Conservation (phyloP, 2,329 filamentous ascomycete species). For the Hypoxylon sp. region DNA sequence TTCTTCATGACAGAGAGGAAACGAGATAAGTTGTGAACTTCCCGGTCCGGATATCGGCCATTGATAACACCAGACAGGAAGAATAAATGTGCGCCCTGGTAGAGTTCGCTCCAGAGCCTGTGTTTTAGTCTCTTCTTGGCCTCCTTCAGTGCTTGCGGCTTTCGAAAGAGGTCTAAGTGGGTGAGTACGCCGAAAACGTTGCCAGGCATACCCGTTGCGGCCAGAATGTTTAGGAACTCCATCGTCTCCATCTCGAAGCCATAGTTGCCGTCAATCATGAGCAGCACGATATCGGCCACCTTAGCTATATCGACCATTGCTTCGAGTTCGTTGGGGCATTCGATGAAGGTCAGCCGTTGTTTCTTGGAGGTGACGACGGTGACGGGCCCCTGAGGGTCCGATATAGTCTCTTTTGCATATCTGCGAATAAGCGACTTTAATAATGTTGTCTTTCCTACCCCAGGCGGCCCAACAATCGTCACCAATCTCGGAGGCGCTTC, state of each 20-base stretch:
- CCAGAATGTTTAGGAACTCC: slow-evolving; percentile 95
- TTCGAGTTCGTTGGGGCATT: slow-evolving; percentile 96
- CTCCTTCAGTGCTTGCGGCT: slow-evolving; percentile 88
- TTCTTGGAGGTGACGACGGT: slow-evolving; percentile 97
- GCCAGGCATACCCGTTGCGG: slow-evolving; percentile 96
- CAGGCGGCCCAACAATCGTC: slow-evolving; percentile 91
- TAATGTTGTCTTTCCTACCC: slow-evolving; percentile 93
- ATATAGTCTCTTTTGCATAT: slow-evolving; percentile 94
- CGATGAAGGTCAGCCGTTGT: slow-evolving; percentile 91
- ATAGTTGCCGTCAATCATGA: slow-evolving; percentile 99
- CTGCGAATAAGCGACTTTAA: slow-evolving; percentile 93
- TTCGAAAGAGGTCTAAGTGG: slow-evolving; percentile 93
- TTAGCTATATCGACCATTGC: slow-evolving; percentile 98
- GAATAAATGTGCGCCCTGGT: slow-evolving; percentile 96
- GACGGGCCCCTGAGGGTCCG: slow-evolving; percentile 87
- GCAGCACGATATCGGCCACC: slow-evolving; percentile 93
- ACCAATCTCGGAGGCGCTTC: slow-evolving; percentile 94
- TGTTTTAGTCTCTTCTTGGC: slow-evolving; percentile 97
- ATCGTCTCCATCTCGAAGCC: slow-evolving; percentile 99
- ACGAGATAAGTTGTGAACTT: slow-evolving; percentile 92
- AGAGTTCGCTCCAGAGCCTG: slow-evolving; percentile 94
- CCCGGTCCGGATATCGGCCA: slow-evolving; percentile 93
- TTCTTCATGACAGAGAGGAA: slow-evolving; percentile 99
- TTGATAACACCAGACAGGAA: slow-evolving; percentile 97
- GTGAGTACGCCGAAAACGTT: slow-evolving; percentile 98